Evolutionary conservation across 2,329 filamentous ascomycete species (phyloP), one percentile per base, ranked within the genome.

Genomic region (Ramularia collo-cygni): DNA sequence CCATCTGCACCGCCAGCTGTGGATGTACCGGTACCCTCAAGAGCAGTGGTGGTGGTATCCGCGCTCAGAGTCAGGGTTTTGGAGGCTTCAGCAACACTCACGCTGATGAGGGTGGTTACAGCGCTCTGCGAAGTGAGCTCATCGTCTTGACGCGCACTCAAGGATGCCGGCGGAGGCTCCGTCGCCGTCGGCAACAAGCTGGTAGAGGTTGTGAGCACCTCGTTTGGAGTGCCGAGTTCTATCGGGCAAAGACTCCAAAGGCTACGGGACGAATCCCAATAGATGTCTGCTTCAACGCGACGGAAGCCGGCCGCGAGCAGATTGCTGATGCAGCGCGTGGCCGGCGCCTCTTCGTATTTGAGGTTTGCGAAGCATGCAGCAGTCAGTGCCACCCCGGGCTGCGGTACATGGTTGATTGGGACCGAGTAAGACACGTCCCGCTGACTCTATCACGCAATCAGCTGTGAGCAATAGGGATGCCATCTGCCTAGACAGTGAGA

Each of bases 221-320:
- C 42, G 12, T 28, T 35, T 12, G 36, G 19, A 7, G n/a, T 34
- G 17, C 48, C 26, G 37, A 78, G 64, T 32, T 70, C 58, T 2
- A 74, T 74, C 0, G 79, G 79, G 55, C 79, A 83, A 13, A 83
- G 67, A 35, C 67, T 74, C 76, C 79, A 83, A 28, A 66, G 55
- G 21, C 60, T 60, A 18, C 70, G 66, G 10, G 61, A 65, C 16
- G 68, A 53, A 47, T 81, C 78, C 79, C 79, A 83, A 53, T 79
- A 83, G 9, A 81, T 51, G 56, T 83, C 79, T 18, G 81, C 59
- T 30, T 74, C 61, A 32, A 81, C 67, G 31, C 74, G 68, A 28
- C 71, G 67, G 51, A 77, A 81, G 4, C 76, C 76, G n/a, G 71
- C 61, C 0, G 72, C 70, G 18, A 83, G 63, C 1, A 83, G 64